Evolutionary conservation across 352 stramenopile genomes (phyloP).

Genomic region (Phytophthora pistaciae): DNA sequence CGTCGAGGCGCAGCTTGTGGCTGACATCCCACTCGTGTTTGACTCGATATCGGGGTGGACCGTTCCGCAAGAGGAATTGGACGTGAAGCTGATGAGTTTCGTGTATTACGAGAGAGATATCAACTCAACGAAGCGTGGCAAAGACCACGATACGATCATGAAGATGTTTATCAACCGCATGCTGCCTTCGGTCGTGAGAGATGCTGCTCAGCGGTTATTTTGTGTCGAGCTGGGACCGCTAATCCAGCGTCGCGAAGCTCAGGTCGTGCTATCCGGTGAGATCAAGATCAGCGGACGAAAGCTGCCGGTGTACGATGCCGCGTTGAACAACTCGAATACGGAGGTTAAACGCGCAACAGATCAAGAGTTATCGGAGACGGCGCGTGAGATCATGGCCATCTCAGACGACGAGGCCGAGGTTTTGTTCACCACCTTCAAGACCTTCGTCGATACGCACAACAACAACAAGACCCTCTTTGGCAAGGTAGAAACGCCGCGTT

Average conservation of each 20-base stretch:
- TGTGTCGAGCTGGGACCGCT: constrained; percentile 71
- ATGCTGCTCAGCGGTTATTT: constrained; percentile 68
- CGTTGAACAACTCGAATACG: constrained; percentile 39
- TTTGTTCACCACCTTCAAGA: constrained; percentile 60
- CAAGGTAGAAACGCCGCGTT: constrained; percentile 41
- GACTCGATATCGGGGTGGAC: constrained; percentile 71
- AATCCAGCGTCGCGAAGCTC: constrained; percentile 60
- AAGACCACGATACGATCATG: constrained; percentile 81
- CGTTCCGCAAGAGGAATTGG: constrained; percentile 61
- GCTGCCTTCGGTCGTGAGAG: constrained; percentile 65
- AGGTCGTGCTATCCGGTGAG: constrained; percentile 65
- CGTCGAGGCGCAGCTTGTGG: constrained; percentile 74
- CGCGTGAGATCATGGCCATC: constrained; percentile 58
- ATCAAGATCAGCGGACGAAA: constrained; percentile 70
- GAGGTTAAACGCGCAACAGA: constrained; percentile 29
- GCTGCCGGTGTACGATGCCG: constrained; percentile 65
- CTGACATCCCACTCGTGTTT: constrained; percentile 71
- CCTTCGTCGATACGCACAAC: constrained; percentile 51
- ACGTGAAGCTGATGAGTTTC: constrained; percentile 76
- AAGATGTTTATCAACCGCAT: constrained; percentile 85
- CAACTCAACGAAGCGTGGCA: constrained; percentile 63
- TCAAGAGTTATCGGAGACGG: constrained; percentile 46
- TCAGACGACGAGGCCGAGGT: constrained; percentile 58
- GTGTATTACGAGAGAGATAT: constrained; percentile 75
- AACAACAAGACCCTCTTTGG: constrained; percentile 67